phyloP scores from a whole-genome alignment of 306 rosid species.

The Datisca glomerata region DNA sequence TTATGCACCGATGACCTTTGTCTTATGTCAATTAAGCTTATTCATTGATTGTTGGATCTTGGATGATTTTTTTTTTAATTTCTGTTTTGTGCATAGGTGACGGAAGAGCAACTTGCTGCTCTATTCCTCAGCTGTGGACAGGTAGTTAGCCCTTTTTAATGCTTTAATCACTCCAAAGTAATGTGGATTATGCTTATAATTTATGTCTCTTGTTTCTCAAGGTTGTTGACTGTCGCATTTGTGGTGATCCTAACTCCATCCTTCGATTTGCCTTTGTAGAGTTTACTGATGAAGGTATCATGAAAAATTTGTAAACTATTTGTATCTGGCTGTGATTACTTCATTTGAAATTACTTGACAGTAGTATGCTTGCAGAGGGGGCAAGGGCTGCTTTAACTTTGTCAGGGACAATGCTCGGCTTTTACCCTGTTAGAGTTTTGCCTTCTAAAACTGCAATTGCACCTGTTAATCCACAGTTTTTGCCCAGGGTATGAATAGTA shows the following conservation, averaged over 20 bases:
- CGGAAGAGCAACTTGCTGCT: constrained; percentile 34
- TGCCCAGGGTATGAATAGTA: constrained; percentile 32
- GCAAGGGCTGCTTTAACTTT: constrained; percentile 32
- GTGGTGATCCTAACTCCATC: constrained; percentile 35
- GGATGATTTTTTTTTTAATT: neutral
- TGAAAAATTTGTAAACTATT: neutral
- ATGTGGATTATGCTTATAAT: neutral
- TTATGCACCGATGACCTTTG: neutral
- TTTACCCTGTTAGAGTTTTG: constrained; percentile 35
- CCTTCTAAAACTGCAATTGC: constrained; percentile 40
- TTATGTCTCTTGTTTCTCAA: constrained; percentile 1
- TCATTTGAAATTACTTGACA: neutral
- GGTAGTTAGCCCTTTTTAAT: constrained; percentile 14
- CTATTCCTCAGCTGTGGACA: constrained; percentile 29
- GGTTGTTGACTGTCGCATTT: constrained; percentile 38
- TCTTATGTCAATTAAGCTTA: neutral
- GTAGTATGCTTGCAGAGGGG: constrained; percentile 18
- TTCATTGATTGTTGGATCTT: neutral
- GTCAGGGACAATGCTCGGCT: constrained; percentile 36
- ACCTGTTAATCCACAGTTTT: constrained; percentile 35
- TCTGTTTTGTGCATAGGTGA: constrained; percentile 16
- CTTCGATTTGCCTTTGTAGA: constrained; percentile 37
- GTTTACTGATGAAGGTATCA: constrained; percentile 31
- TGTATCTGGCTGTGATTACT: constrained; percentile 3
- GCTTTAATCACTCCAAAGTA: neutral